These are phyloP conservation scores for Picea abies DNA, from an alignment of 83 land plant species.

Conservation along the genomic window DNA sequence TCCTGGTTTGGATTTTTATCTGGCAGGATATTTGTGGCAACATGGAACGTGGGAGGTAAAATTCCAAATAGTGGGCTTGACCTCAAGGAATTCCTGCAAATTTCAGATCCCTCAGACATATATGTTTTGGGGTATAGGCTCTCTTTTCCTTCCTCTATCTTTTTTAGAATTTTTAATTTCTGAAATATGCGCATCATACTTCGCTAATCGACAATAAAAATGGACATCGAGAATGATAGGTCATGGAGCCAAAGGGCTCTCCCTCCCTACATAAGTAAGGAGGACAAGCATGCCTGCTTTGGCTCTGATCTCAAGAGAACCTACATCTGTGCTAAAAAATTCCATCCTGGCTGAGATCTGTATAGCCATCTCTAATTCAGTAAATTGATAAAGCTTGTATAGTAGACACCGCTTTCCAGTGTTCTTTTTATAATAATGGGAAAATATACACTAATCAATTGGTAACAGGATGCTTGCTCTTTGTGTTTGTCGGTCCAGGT, in stretches of 20 bases:
- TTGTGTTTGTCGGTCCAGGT: slow-evolving; percentile 25
- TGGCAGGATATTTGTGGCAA: slow-evolving; percentile 66
- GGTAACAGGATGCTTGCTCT: neutral
- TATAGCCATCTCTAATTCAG: too few species aligned
- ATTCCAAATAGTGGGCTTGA: slow-evolving; percentile 53
- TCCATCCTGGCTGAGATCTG: too few species aligned
- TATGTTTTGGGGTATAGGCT: slow-evolving; percentile 78
- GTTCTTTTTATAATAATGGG: neutral
- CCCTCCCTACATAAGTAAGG: too few species aligned
- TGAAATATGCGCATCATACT: neutral
- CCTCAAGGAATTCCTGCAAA: slow-evolving; percentile 60
- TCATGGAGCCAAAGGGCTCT: too few species aligned
- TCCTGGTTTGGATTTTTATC: neutral
- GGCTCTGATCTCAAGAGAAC: too few species aligned
- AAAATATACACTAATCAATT: neutral
- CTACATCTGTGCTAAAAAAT: too few species aligned
- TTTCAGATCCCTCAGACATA: slow-evolving; percentile 44
- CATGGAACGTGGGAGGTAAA: slow-evolving; percentile 93
- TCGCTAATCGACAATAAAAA: too few species aligned
- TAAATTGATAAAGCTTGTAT: too few species aligned
- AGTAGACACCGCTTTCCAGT: neutral
- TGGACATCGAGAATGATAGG: too few species aligned
- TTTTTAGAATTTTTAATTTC: neutral
- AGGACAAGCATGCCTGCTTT: too few species aligned
- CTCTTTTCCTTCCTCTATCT: neutral